Conservation (phyloP, 2,329 filamentous ascomycete genomes). For the Nemania abortiva region DNA sequence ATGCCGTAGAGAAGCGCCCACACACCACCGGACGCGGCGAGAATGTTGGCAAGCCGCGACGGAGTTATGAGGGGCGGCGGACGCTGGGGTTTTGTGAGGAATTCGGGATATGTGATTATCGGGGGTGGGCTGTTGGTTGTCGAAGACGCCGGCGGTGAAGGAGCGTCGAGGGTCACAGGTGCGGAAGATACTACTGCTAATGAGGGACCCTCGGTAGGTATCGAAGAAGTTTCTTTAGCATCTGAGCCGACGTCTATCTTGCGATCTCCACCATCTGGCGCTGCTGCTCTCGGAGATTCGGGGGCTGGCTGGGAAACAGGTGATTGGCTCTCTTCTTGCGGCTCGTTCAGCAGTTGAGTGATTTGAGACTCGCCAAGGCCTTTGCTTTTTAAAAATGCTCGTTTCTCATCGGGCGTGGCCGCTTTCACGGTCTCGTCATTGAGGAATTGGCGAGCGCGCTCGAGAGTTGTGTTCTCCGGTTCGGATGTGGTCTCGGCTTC, state of each 20-base stretch:
- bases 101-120: slow-evolving; percentile 78
- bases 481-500: slow-evolving; percentile 25
- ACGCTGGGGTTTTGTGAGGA: slow-evolving; percentile 68
- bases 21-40: slow-evolving; percentile 68
- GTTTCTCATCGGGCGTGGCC: slow-evolving; percentile 78
- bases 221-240: slow-evolving; percentile 18
- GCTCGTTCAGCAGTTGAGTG: slow-evolving; percentile 67
- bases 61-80: slow-evolving; percentile 73
- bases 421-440: slow-evolving; percentile 78
- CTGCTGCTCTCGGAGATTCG: slow-evolving; percentile 23
- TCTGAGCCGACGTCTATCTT: slow-evolving; percentile 13
- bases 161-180: not conserved
- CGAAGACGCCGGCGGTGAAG: slow-evolving; percentile 39
- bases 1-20: slow-evolving; percentile 77
- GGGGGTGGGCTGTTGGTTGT: slow-evolving; percentile 66
- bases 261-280: slow-evolving; percentile 13
- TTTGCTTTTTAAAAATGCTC: slow-evolving; percentile 81
- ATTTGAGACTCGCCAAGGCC: slow-evolving; percentile 77
- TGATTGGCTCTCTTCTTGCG: slow-evolving; percentile 32
- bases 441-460: slow-evolving; percentile 81
- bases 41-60: slow-evolving; percentile 67
- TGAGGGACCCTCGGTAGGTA: slow-evolving; percentile 9
- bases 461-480: slow-evolving; percentile 56
- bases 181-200: slow-evolving; percentile 34
- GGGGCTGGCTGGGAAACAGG: slow-evolving; percentile 12